These are phyloP conservation scores for Cercospora canescens DNA, from an alignment of 2,329 filamentous ascomycete species.

Conservation along the genomic window DNA sequence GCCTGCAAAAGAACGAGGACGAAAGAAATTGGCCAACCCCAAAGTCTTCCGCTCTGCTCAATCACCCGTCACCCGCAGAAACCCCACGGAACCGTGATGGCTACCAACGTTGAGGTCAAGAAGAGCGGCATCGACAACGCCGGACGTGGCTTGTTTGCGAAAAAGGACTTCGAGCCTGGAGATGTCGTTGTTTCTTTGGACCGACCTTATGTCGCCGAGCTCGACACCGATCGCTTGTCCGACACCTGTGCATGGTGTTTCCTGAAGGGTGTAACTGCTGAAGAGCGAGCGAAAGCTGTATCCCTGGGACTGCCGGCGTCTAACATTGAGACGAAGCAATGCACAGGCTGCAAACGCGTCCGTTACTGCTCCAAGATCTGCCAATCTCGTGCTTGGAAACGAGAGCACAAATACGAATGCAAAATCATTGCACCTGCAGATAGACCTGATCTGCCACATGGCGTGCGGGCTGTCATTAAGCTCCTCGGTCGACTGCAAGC, in stretches of 20 bases:
- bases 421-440: constrained; percentile 48
- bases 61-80: not conserved
- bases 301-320: constrained; percentile 32
- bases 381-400: constrained; percentile 60
- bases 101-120: constrained; percentile 25
- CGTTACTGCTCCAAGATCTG: constrained; percentile 63
- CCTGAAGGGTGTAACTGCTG: constrained; percentile 23
- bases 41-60: not conserved
- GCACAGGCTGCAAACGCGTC: constrained; percentile 58
- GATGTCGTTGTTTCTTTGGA: constrained; percentile 51
- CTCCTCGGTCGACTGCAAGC: constrained; percentile 42
- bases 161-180: constrained; percentile 48
- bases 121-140: constrained; percentile 27
- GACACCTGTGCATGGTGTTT: constrained; percentile 62
- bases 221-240: constrained; percentile 53
- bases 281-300: constrained; percentile 34
- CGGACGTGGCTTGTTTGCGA: constrained; percentile 59
- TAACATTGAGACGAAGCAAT: constrained; percentile 49
- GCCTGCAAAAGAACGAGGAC: constrained; percentile 5
- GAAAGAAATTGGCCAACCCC: not conserved
- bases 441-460: constrained; percentile 51
- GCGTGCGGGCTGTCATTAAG: constrained; percentile 57
- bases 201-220: constrained; percentile 55
- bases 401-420: constrained; percentile 61
- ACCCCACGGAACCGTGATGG: constrained; percentile 12